phyloP scores from a whole-genome alignment of 164 flowering plant genomes.

The Houttuynia cordata region DNA sequence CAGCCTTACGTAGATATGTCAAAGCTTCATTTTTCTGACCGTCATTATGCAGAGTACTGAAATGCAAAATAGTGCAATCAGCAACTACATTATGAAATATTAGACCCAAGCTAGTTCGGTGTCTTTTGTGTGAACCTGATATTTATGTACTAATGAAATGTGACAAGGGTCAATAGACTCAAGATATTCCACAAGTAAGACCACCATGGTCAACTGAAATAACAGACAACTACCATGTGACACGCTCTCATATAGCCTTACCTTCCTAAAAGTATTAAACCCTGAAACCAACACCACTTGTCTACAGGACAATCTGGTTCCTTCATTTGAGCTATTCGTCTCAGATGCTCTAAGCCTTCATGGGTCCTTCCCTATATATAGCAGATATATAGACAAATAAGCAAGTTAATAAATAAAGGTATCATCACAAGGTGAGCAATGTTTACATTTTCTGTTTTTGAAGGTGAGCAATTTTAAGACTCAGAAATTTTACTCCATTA shows the following conservation, averaged over 20 bases:
- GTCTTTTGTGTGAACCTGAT: neutral
- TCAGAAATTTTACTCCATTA: neutral
- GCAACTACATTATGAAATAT: neutral
- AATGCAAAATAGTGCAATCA: neutral
- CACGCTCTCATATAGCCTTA: constrained; percentile 8
- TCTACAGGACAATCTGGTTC: constrained; percentile 71
- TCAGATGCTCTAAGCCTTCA: constrained; percentile 57
- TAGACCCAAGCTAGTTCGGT: neutral
- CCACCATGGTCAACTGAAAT: neutral
- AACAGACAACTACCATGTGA: constrained; percentile 1
- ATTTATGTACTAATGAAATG: neutral
- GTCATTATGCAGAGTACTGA: constrained; percentile 37
- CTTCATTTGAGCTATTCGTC: constrained; percentile 45
- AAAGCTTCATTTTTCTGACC: constrained; percentile 54
- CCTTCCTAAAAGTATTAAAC: constrained; percentile 63
- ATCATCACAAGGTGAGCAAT: neutral
- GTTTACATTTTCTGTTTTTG: neutral
- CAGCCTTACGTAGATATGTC: constrained; percentile 37
- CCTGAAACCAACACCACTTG: constrained; percentile 68
- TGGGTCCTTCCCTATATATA: constrained; percentile 37
- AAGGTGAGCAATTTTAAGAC: neutral
- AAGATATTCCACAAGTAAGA: too few relatives aligned
- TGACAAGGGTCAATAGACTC: too few relatives aligned
- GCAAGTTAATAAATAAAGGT: neutral
- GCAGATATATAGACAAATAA: neutral